A percentile compares a stretch with the other conserved stretches of the same genome.
Evolutionary conservation across 495 filamentous ascomycete genomes (phyloP).

Genomic region (Terfezia boudieri): DNA sequence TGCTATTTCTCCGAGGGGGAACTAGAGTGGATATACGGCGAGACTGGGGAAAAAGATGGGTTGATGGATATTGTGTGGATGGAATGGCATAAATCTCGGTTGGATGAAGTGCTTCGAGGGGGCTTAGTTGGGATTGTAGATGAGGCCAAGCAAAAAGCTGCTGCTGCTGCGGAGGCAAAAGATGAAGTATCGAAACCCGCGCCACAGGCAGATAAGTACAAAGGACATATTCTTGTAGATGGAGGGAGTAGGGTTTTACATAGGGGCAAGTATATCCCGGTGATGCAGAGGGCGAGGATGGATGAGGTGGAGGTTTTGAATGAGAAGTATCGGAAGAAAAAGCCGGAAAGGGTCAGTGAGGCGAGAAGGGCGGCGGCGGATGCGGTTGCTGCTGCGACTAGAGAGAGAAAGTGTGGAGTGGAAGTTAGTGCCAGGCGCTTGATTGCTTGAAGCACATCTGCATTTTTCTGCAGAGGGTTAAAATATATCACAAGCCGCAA

Average conservation of each 20-base stretch:
- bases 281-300: slow-evolving; percentile 41
- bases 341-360: slow-evolving; percentile 20
- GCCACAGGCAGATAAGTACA: not conserved
- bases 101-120: slow-evolving; percentile 63
- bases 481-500: too few species aligned
- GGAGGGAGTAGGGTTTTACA: slow-evolving; percentile 39
- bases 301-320: slow-evolving; percentile 50
- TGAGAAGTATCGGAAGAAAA: slow-evolving; percentile 48
- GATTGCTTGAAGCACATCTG: too few species aligned
- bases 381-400: slow-evolving; percentile 9
- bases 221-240: not conserved
- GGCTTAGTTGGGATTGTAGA: slow-evolving; percentile 34
- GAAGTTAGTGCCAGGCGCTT: slow-evolving; percentile 22
- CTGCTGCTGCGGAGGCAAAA: slow-evolving; percentile 30
- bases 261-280: slow-evolving; percentile 44
- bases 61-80: slow-evolving; percentile 57
- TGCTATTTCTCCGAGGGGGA: slow-evolving; percentile 66
- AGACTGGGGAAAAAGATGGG: slow-evolving; percentile 34
- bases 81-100: slow-evolving; percentile 60
- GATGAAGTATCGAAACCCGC: not conserved
- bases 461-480: too few species aligned
- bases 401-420: too few species aligned
- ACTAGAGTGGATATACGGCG: slow-evolving; percentile 53
- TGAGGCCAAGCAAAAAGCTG: too few species aligned
- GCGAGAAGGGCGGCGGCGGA: slow-evolving; percentile 13